Evolutionary conservation across 1,284 basidiomycete genomes (phyloP).

Genomic region (Microstroma glucosiphilum): DNA sequence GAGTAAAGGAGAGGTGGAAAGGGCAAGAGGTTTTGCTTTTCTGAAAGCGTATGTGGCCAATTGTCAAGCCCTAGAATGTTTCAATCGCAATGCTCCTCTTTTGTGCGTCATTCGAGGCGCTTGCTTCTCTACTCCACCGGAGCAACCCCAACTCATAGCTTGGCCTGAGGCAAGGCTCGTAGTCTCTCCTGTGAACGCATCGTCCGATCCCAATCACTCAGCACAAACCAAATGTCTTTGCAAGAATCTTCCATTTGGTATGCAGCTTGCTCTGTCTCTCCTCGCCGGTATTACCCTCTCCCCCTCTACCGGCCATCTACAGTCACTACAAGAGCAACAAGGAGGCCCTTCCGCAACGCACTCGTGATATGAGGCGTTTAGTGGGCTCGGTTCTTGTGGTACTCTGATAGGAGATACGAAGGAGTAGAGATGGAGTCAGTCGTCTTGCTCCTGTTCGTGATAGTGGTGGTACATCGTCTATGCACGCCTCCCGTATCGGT

Average conservation of each 20-base stretch:
- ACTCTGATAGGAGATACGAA: neutral
- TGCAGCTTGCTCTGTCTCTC: neutral
- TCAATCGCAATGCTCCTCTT: no score
- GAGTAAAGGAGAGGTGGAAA: no score
- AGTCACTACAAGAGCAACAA: neutral
- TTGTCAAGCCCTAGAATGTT: no score
- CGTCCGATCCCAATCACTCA: neutral
- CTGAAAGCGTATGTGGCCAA: no score
- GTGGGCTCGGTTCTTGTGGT: slow-evolving; percentile 8
- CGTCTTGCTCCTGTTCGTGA: neutral
- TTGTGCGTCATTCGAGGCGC: no score
- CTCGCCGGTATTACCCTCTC: neutral
- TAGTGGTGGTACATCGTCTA: no score
- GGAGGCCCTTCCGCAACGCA: neutral
- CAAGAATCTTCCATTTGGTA: neutral
- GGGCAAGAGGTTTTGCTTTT: no score
- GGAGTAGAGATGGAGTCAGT: neutral
- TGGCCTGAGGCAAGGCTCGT: no score
- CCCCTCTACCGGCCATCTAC: neutral
- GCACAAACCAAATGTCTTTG: neutral
- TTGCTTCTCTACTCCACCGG: no score
- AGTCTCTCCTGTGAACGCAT: no score
- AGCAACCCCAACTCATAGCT: no score
- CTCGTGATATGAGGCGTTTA: neutral
- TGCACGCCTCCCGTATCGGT: no score